Percentiles rank a stretch among this genome's conserved stretches.
phyloP scores from a whole-genome alignment of 176 grass and related monocot genomes.

The maize (Zea mays) region Zm-B73-REFERENCE-NAM-5.0 NC_050102.1:178197501-178198000 shows the following conservation, averaged over 20 bases:
- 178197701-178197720: background rate
- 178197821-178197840: background rate
- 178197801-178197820: conserved; percentile 34
- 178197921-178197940: conserved; percentile 99
- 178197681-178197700: background rate
- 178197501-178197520: no score
- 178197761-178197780: background rate
- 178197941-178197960: conserved; percentile 99
- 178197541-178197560: background rate
- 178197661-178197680: conserved; percentile 40
- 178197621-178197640: conserved; percentile 39
- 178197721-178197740: conserved; percentile 36
- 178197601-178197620: conserved; percentile 34
- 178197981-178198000: conserved; percentile 91
- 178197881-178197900: no score
- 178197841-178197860: no score
- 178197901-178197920: conserved; percentile 99
- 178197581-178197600: background rate
- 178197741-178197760: no score
- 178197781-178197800: conserved; percentile 18
- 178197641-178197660: conserved; percentile 18
- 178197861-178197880: no score
- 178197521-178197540: no score
- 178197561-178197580: background rate
- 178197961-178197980: conserved; percentile 88